Conservation (phyloP, 768 basidiomycete species). For the Saitozyma podzolica region DNA sequence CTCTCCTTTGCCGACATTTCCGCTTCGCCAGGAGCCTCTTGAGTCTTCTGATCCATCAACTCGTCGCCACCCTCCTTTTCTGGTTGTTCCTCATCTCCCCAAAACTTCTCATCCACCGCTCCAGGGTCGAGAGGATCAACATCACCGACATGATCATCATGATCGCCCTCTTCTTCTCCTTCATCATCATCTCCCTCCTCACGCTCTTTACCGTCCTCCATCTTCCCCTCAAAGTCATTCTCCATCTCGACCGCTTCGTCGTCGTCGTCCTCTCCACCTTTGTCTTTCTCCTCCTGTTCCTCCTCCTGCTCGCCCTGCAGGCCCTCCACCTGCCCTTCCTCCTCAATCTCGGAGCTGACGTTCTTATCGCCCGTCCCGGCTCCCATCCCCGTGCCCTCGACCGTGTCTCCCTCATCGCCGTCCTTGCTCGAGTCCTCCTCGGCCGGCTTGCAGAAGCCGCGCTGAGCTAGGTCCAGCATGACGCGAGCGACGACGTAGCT, state of each 20-base stretch:
- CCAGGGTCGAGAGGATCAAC: conserved; percentile 79
- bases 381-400: conserved; percentile 82
- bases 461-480: conserved; percentile 68
- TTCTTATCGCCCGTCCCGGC: conserved; percentile 81
- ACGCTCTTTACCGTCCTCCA: conserved; percentile 73
- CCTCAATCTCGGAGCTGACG: conserved; percentile 90
- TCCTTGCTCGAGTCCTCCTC: conserved; percentile 58
- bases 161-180: conserved; percentile 59
- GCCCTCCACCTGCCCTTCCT: conserved; percentile 95
- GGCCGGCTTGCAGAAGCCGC: conserved; percentile 91
- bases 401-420: conserved; percentile 56
- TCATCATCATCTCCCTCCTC: conserved; percentile 57
- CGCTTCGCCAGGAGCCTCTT: conserved; percentile 58
- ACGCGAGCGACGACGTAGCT: conserved; percentile 73
- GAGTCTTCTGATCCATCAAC: conserved; percentile 63
- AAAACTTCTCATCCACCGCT: conserved; percentile 91
- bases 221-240: conserved; percentile 79
- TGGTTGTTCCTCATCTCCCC: conserved; percentile 76
- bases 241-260: conserved; percentile 86
- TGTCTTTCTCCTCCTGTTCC: conserved; percentile 56
- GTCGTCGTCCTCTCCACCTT: conserved; percentile 51
- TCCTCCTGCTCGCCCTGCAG: conserved; percentile 62
- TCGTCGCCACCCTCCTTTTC: conserved; percentile 60
- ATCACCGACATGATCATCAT: conserved; percentile 80
- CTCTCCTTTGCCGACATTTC: conserved; percentile 81